Percentiles rank a stretch among this genome's conserved stretches.
Evolutionary conservation across 768 basidiomycete genomes (phyloP).

Genomic region (Erythrobasidium yunnanense): DNA sequence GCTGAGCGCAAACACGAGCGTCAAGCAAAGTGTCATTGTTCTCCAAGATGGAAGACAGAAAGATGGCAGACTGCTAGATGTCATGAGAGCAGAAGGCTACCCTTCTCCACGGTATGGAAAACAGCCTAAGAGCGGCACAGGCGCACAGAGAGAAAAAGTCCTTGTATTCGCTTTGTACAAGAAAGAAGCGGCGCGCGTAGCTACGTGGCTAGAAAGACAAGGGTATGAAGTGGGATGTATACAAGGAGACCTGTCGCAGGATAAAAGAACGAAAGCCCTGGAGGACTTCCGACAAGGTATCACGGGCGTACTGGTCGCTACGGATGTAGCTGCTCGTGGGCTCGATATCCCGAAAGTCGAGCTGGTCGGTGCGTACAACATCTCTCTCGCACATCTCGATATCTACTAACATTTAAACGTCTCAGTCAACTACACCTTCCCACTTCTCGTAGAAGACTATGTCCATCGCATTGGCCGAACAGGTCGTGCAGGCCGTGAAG

Average conservation of each 20-base stretch:
- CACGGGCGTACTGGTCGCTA: conserved; percentile 77
- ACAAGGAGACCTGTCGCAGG: conserved; percentile 64
- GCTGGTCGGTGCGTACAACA: conserved; percentile 53
- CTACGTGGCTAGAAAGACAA: conserved; percentile 59
- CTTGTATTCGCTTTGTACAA: conserved; percentile 95
- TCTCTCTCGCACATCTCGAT: conserved; percentile 4
- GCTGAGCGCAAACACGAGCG: conserved; percentile 80
- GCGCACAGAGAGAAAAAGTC: conserved; percentile 41
- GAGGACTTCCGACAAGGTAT: conserved; percentile 75
- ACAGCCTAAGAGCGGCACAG: conserved; percentile 50
- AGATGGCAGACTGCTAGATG: conserved; percentile 32
- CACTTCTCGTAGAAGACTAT: conserved; percentile 29
- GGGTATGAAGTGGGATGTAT: conserved; percentile 49
- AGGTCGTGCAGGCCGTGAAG: conserved; percentile 77
- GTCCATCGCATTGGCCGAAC: conserved; percentile 76
- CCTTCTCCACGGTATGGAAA: conserved; percentile 35
- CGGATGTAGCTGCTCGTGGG: conserved; percentile 89
- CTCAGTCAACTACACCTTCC: conserved; percentile 32
- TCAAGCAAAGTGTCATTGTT: conserved; percentile 54
- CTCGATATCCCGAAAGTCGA: conserved; percentile 94
- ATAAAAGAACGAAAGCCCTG: conserved; percentile 68
- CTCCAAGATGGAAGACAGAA: conserved; percentile 35
- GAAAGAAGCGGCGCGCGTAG: conserved; percentile 81
- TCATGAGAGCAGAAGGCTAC: conserved; percentile 35
- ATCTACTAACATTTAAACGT: neutral